Conservation (phyloP, 2,329 filamentous ascomycete genomes). For the Fusarium sterilihyphosum region DNA sequence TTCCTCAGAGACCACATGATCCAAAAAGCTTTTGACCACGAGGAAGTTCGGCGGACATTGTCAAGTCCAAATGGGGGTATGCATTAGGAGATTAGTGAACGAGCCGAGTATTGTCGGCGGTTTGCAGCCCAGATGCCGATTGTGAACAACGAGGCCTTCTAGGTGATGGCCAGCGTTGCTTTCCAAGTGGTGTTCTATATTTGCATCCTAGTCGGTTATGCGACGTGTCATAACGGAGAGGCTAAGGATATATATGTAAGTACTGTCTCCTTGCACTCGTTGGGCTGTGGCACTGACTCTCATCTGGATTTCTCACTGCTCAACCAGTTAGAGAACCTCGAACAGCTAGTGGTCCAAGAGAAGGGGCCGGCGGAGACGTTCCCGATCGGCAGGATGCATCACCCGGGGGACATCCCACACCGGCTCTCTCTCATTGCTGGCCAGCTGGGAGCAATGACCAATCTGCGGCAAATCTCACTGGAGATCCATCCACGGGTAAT, state of each 20-base stretch:
- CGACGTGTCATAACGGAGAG: neutral
- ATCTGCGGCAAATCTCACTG: accelerated
- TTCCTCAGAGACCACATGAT: neutral
- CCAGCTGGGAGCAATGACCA: accelerated
- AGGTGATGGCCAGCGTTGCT: accelerated
- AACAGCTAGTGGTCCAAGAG: neutral
- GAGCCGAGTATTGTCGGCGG: neutral
- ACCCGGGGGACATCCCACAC: accelerated
- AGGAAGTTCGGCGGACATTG: neutral
- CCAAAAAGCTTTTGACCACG: neutral
- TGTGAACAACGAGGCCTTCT: neutral
- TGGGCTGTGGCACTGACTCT: neutral
- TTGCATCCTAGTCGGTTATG: neutral
- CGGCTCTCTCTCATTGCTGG: accelerated
- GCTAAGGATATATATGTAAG: neutral
- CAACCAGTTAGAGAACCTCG: neutral
- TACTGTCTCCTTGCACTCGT: too few species aligned
- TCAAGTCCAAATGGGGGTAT: neutral
- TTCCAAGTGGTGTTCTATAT: accelerated
- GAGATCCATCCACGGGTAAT: accelerated
- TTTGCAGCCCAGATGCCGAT: neutral
- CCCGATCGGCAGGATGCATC: accelerated
- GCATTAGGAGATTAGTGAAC: accelerated
- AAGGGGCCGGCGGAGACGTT: neutral
- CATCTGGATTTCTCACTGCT: neutral